phyloP scores from a whole-genome alignment of 2,329 filamentous ascomycete genomes.

The Reticulascus tulasneorum region DNA sequence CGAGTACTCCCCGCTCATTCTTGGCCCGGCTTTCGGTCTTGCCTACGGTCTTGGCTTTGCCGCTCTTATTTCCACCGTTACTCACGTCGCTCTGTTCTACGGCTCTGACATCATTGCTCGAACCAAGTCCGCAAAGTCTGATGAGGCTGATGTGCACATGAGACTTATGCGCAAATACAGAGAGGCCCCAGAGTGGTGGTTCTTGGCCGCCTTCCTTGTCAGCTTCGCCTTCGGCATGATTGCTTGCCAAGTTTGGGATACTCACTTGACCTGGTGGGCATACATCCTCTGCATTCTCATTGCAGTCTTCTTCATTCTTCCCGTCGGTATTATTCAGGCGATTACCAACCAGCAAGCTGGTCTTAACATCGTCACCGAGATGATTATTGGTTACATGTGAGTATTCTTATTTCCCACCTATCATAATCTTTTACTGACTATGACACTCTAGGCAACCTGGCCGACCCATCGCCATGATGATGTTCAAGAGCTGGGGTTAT shows the following conservation, averaged over 20 bases:
- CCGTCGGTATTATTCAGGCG: conserved; percentile 41
- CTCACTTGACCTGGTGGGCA: conserved; percentile 41
- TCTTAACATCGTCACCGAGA: conserved; percentile 45
- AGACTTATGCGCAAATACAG: conserved; percentile 53
- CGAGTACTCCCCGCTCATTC: conserved; percentile 48
- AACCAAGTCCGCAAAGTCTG: conserved; percentile 28
- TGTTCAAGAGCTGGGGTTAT: conserved; percentile 45
- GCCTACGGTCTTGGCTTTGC: conserved; percentile 37
- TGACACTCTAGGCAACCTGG: too few species aligned
- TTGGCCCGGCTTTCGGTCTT: conserved; percentile 51
- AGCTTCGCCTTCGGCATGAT: conserved; percentile 44
- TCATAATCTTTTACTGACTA: too few species aligned
- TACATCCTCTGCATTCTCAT: conserved; percentile 36
- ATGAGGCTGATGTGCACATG: conserved; percentile 57
- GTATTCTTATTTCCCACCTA: too few species aligned
- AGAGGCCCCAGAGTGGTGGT: conserved; percentile 59
- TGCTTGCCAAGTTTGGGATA: conserved; percentile 29
- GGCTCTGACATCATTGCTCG: conserved; percentile 37
- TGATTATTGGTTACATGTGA: conserved; percentile 46
- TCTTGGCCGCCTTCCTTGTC: conserved; percentile 41
- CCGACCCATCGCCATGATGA: conserved; percentile 44
- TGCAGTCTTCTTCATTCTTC: conserved; percentile 35
- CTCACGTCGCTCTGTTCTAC: conserved; percentile 49
- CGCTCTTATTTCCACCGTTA: conserved; percentile 46
- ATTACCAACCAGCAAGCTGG: conserved; percentile 45